Conservation (phyloP, 2,329 filamentous ascomycete species). For the Arthrobotrys musiformis region DNA sequence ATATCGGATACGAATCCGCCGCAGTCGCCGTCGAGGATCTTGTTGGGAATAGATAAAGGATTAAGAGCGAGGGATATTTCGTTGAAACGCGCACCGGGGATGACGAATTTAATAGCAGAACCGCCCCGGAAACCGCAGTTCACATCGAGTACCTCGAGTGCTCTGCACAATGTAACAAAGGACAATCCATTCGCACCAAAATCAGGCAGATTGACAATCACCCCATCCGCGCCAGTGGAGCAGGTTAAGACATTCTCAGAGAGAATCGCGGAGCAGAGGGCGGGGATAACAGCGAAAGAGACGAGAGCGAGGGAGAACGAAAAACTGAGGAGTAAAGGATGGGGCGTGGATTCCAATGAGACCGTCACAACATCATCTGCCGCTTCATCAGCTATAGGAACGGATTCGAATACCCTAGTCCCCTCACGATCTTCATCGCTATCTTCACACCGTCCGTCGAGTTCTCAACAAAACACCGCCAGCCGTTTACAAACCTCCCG, state of each 20-base stretch:
- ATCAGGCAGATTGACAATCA: not conserved
- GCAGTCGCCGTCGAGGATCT: slow-evolving; percentile 79
- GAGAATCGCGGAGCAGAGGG: slow-evolving; percentile 77
- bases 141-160: slow-evolving; percentile 37
- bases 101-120: slow-evolving; percentile 46
- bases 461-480: not conserved
- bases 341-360: slow-evolving; percentile 69
- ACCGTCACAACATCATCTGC: not conserved
- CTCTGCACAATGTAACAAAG: slow-evolving; percentile 36
- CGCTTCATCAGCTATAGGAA: not conserved
- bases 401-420: slow-evolving; percentile 58
- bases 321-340: slow-evolving; percentile 69
- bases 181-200: slow-evolving; percentile 33
- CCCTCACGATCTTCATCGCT: slow-evolving; percentile 26
- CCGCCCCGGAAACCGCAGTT: slow-evolving; percentile 51
- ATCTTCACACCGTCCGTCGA: slow-evolving; percentile 8
- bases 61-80: slow-evolving; percentile 83
- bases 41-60: slow-evolving; percentile 90
- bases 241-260: slow-evolving; percentile 80
- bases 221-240: slow-evolving; percentile 40
- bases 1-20: slow-evolving; percentile 60
- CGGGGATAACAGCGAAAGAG: slow-evolving; percentile 67
- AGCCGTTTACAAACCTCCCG: slow-evolving; percentile 57
- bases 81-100: slow-evolving; percentile 74
- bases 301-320: slow-evolving; percentile 69